Conservation (phyloP, 2,329 filamentous ascomycete species). For the Paecilomyces niveus region DNA sequence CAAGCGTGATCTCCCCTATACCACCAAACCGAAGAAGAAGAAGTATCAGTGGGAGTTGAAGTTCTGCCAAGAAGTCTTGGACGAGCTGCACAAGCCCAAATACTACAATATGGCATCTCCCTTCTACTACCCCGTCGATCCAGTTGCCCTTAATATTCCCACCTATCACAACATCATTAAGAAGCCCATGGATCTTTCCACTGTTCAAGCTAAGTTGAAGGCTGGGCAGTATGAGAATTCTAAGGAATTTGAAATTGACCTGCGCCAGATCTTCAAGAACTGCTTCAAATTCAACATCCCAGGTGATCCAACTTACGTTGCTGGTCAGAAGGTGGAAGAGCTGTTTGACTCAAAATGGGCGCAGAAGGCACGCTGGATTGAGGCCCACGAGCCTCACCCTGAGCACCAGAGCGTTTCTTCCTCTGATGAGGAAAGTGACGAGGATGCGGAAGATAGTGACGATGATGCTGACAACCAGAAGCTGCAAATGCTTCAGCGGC, state of each 20-base stretch:
- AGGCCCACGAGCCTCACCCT: conserved; percentile 61
- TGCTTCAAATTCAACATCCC: conserved; percentile 88
- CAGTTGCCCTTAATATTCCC: conserved; percentile 87
- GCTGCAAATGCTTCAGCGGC: conserved; percentile 59
- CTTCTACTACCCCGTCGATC: conserved; percentile 82
- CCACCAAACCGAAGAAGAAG: conserved; percentile 81
- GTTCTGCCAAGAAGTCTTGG: conserved; percentile 77
- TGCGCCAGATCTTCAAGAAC: conserved; percentile 78
- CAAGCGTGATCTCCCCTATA: conserved; percentile 87
- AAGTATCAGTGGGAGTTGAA: conserved; percentile 81
- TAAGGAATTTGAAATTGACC: conserved; percentile 79
- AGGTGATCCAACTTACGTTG: conserved; percentile 64
- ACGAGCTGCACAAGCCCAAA: conserved; percentile 69
- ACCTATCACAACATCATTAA: conserved; percentile 91
- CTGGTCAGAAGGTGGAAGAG: conserved; percentile 66
- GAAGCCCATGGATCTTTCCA: conserved; percentile 89
- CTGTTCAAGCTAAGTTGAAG: conserved; percentile 71
- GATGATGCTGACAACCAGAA: conserved; percentile 58
- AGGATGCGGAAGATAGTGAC: conserved; percentile 62
- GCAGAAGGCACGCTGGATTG: conserved; percentile 74
- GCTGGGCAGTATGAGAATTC: conserved; percentile 71
- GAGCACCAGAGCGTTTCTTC: conserved; percentile 58
- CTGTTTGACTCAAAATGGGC: conserved; percentile 70
- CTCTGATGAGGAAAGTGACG: conserved; percentile 64
- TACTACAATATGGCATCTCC: conserved; percentile 61